These are phyloP conservation scores for Zygoascus flipseniorum DNA, from an alignment of 805 yeast genomes.

Conservation along the genomic window DNA sequence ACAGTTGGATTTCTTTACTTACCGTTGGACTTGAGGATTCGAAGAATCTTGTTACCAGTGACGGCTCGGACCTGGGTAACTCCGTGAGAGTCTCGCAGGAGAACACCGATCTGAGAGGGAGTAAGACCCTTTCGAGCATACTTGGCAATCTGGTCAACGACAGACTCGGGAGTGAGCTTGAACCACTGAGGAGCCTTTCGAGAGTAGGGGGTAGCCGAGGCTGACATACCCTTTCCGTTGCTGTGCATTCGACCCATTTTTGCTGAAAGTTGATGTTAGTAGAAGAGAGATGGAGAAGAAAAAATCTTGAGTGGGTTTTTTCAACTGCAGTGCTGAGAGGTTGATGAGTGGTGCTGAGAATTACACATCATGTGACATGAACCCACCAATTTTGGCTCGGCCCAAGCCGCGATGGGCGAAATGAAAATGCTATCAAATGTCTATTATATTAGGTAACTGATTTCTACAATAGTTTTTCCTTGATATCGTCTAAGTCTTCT, in stretches of 20 bases:
- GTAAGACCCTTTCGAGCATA: constrained; percentile 99
- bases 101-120: constrained; percentile 99
- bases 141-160: constrained; percentile 97
- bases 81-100: constrained; percentile 99
- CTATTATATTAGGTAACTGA: no score
- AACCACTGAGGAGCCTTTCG: constrained; percentile 99
- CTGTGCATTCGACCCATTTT: constrained; percentile 99
- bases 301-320: background rate
- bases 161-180: constrained; percentile 91
- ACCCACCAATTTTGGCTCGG: no score
- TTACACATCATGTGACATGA: background rate
- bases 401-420: no score
- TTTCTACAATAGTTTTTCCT: constrained; percentile 19
- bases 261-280: constrained; percentile 31
- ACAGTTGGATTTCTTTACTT: constrained; percentile 13
- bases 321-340: background rate
- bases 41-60: constrained; percentile 98
- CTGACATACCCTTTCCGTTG: constrained; percentile 99
- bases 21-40: constrained; percentile 99
- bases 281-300: background rate
- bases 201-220: constrained; percentile 98
- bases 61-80: constrained; percentile 94
- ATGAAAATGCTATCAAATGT: no score
- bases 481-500: constrained; percentile 60
- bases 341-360: background rate